These are phyloP conservation scores for Stentor coeruleus DNA, from an alignment of 73 alveolate genomes.

Conservation along the genomic window DNA sequence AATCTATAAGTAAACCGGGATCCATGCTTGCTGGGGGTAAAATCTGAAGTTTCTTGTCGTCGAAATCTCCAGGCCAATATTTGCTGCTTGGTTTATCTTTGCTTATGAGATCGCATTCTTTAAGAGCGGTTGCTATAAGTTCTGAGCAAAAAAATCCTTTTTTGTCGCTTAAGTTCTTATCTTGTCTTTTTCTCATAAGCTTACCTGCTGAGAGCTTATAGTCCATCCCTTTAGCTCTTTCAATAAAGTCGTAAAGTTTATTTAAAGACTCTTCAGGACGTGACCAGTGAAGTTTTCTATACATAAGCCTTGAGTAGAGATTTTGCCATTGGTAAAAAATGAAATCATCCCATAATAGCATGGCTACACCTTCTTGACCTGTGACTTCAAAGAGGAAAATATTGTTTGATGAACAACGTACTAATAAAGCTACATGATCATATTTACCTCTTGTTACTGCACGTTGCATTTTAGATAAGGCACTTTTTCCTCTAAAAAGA, in stretches of 20 bases:
- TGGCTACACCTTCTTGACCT: constrained; percentile 31
- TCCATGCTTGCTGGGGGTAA: neutral
- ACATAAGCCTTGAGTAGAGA: constrained; percentile 31
- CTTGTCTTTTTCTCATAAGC: neutral
- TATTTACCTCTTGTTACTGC: constrained; percentile 38
- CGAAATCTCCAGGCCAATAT: constrained; percentile 63
- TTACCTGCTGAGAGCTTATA: constrained; percentile 33
- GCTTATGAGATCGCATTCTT: constrained; percentile 48
- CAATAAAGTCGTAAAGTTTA: constrained; percentile 31
- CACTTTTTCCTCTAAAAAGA: constrained; percentile 38
- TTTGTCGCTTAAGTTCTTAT: neutral
- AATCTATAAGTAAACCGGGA: neutral
- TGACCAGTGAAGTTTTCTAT: constrained; percentile 23
- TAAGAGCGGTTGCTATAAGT: constrained; percentile 56
- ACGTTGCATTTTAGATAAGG: constrained; percentile 36
- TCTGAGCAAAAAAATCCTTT: constrained; percentile 56
- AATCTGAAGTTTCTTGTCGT: neutral
- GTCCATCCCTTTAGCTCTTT: constrained; percentile 34
- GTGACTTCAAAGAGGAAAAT: neutral
- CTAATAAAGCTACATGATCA: constrained; percentile 45
- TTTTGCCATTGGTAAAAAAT: constrained; percentile 31
- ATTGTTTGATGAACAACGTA: neutral
- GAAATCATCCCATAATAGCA: constrained; percentile 37
- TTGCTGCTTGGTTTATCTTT: constrained; percentile 51
- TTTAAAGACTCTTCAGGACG: constrained; percentile 16